Conservation (phyloP, 2,329 filamentous ascomycete species). For the Diaporthe destruens region DNA sequence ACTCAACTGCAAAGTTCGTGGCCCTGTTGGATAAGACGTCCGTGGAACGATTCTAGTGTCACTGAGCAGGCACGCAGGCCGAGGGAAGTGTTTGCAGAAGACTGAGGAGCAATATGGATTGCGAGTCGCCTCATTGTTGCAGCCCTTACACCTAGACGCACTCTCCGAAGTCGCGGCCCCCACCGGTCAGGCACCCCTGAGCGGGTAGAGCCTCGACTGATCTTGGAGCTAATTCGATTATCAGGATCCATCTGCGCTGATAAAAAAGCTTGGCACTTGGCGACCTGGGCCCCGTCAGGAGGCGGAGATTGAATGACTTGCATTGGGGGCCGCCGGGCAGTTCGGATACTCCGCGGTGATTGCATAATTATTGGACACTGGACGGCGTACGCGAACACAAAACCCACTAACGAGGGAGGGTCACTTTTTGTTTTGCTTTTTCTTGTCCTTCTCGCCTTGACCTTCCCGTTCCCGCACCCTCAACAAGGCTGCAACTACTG, state of each 20-base stretch:
- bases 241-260: constrained; percentile 33
- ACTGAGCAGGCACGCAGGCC: neutral
- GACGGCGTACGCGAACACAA: constrained; percentile 2
- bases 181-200: constrained; percentile 34
- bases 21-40: neutral
- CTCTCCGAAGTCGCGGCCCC: neutral
- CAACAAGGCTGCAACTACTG: constrained; percentile 11
- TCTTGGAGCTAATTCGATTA: constrained; percentile 39
- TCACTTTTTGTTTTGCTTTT: constrained; percentile 21
- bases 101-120: neutral
- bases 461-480: neutral
- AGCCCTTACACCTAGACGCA: neutral
- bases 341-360: constrained; percentile 25
- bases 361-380: constrained; percentile 17
- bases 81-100: constrained; percentile 13
- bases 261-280: constrained; percentile 28
- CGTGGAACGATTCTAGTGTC: constrained; percentile 8
- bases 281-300: constrained; percentile 22
- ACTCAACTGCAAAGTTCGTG: neutral
- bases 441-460: neutral
- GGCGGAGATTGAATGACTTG: constrained; percentile 34
- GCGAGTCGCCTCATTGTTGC: neutral
- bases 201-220: constrained; percentile 37
- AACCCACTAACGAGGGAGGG: neutral
- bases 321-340: constrained; percentile 24